These are phyloP conservation scores for Cucurbita ficifolia DNA, from an alignment of 306 rosid species.

Conservation along the genomic window DNA sequence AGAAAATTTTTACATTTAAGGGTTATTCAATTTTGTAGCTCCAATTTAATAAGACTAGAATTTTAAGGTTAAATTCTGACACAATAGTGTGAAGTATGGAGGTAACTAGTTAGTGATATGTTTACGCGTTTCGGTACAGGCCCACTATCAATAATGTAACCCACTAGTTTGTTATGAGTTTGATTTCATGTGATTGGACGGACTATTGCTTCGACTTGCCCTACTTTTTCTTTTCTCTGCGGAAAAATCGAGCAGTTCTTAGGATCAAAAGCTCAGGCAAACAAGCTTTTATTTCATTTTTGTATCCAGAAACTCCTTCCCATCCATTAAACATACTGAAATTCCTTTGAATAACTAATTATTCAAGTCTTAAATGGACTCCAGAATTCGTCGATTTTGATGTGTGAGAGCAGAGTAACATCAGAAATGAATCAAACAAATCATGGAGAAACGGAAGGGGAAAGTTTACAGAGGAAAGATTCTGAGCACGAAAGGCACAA, in stretches of 20 bases:
- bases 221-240: neutral
- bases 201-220: neutral
- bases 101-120: neutral
- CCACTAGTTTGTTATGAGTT: neutral
- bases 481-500: neutral
- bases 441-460: neutral
- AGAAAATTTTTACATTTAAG: no score
- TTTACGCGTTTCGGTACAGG: neutral
- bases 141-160: neutral
- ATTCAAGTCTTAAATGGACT: neutral
- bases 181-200: neutral
- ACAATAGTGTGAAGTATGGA: neutral
- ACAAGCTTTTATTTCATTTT: neutral
- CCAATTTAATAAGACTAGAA: neutral
- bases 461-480: neutral
- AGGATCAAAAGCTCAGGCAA: neutral
- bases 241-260: neutral
- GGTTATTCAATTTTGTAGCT: neutral
- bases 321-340: neutral
- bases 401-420: neutral
- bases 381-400: neutral
- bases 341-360: neutral
- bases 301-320: neutral
- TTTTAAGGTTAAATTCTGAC: neutral
- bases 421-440: neutral